Evolutionary conservation across 1,139 yeast species (phyloP), one percentile per base, ranked within the genome.

Genomic region (Taphrina flavorubra): DNA sequence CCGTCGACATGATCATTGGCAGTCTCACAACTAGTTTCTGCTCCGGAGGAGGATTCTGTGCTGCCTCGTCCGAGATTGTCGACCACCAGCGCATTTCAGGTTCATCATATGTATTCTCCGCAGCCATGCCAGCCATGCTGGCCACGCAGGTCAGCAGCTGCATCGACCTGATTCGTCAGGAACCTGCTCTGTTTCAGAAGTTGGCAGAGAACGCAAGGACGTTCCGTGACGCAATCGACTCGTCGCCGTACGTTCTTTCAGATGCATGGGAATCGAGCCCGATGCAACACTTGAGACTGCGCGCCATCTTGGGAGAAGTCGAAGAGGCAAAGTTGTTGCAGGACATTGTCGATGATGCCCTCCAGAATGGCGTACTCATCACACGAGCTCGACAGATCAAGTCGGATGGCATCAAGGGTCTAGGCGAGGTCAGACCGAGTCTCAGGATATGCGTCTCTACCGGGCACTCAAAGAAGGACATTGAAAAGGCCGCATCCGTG

Each of bases 41-140:
- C n/a, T 83, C 96, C 10, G 87, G 95, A 57, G 99, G 99, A 72
- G 99, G 97, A 0, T 94, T 91, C 78, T 94, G 97, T 77, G 90
- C 90, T 36, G 99, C 98, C 70, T 88, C 86, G 53, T 79, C 81
- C 51, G 88, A 88, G 70, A 90, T 94, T 92, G 86, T 92, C 57
- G 89, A 88, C 74, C 97, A 94, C 79, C 99, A 95, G 82, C 87
- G 96, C 76, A 88, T 92, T 75, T 90, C 92, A 42, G 90, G 97
- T 10, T 83, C 84, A 73, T 97, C 97, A 1, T 94, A 91, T 76
- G 95, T 95, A 71, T 94, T 91, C 77, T 89, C 96, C 76, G 99
- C 99, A 10, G 86, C 97, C 1, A 84, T 94, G 77, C 98, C 99
- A 14, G 96, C 98, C 18, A 92, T 89, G 78, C 85, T 92, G 62